These are phyloP conservation scores for Ustilago lituana DNA, from an alignment of 1,284 basidiomycete species.

Conservation along the genomic window DNA sequence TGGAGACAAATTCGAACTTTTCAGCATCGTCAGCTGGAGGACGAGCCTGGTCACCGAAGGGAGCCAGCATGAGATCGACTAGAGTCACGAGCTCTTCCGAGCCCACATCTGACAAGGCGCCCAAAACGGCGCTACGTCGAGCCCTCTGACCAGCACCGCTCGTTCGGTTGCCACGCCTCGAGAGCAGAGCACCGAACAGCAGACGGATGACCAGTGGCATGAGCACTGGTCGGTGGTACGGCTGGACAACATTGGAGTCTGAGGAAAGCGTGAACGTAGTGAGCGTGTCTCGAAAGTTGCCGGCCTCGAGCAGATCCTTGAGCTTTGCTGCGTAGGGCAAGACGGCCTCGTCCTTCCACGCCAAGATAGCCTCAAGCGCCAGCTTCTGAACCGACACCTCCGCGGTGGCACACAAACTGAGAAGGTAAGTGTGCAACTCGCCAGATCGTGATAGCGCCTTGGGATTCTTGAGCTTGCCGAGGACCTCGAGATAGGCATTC, in stretches of 20 bases:
- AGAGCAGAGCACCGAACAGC: slow-evolving; percentile 88
- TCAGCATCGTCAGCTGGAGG: slow-evolving; percentile 19
- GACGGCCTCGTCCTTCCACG: slow-evolving; percentile 81
- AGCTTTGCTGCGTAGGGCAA: slow-evolving; percentile 77
- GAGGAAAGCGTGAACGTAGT: slow-evolving; percentile 71
- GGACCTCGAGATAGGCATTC: slow-evolving; percentile 77
- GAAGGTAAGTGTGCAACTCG: slow-evolving; percentile 77
- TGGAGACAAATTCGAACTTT: slow-evolving; percentile 45
- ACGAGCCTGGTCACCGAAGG: slow-evolving; percentile 71
- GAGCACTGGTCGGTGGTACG: slow-evolving; percentile 75
- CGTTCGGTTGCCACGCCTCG: slow-evolving; percentile 76
- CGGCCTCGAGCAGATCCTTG: slow-evolving; percentile 80
- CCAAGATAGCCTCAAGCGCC: slow-evolving; percentile 82
- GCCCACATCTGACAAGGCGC: slow-evolving; percentile 77
- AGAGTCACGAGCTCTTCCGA: slow-evolving; percentile 80
- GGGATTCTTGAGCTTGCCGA: slow-evolving; percentile 89
- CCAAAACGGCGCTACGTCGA: slow-evolving; percentile 80
- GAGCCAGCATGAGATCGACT: slow-evolving; percentile 88
- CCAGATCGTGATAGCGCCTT: slow-evolving; percentile 81
- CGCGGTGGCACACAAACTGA: slow-evolving; percentile 82
- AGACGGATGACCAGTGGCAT: slow-evolving; percentile 81
- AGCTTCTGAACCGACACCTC: slow-evolving; percentile 81
- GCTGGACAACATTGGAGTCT: slow-evolving; percentile 72
- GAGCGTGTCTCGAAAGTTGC: slow-evolving; percentile 87
- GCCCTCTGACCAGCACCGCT: slow-evolving; percentile 72